A percentile compares a stretch with the other conserved stretches of the same genome.
These are phyloP conservation scores for Wickerhamiella hasegawae DNA, from an alignment of 805 yeast genomes.

Conservation along the genomic window DNA sequence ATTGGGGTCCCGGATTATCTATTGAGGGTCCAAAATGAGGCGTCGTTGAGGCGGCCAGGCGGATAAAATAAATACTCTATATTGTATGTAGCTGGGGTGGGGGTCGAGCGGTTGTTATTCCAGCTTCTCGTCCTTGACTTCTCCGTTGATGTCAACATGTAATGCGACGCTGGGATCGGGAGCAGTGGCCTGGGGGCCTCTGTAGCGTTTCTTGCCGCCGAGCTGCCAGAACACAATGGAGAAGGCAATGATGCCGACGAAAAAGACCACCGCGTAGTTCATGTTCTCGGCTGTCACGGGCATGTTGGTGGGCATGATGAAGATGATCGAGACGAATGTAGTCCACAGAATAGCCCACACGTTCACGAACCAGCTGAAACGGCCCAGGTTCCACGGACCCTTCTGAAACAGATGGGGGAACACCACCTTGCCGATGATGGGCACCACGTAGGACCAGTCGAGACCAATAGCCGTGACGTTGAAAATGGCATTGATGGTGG, in stretches of 20 bases:
- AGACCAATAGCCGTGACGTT: conserved; percentile 60
- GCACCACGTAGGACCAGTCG: conserved; percentile 50
- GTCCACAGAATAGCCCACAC: conserved; percentile 15
- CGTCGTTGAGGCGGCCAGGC: too few species aligned
- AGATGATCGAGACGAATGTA: conserved; percentile 12
- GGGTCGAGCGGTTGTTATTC: conserved; percentile 5
- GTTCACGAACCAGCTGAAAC: conserved; percentile 15
- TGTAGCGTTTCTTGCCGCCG: conserved; percentile 14
- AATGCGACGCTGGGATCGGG: conserved; percentile 14
- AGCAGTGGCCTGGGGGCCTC: conserved; percentile 14
- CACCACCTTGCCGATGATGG: conserved; percentile 42
- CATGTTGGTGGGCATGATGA: conserved; percentile 16
- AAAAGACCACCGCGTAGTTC: conserved; percentile 19
- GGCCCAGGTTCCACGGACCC: conserved; percentile 57
- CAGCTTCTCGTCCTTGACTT: conserved; percentile 12
- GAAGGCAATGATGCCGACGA: conserved; percentile 12
- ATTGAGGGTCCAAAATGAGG: too few species aligned
- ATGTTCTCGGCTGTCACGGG: conserved; percentile 17
- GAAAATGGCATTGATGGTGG: conserved; percentile 54
- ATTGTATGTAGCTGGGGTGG: too few species aligned
- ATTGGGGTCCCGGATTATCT: too few species aligned
- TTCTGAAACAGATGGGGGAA: conserved; percentile 38
- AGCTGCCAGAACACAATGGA: conserved; percentile 12
- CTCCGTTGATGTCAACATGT: conserved; percentile 9
- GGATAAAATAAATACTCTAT: too few species aligned